A percentile compares a stretch with the other conserved stretches of the same genome.
These are phyloP conservation scores for Xerocomus brunneocitrinus DNA, from an alignment of 768 basidiomycete species.

Conservation along the genomic window DNA sequence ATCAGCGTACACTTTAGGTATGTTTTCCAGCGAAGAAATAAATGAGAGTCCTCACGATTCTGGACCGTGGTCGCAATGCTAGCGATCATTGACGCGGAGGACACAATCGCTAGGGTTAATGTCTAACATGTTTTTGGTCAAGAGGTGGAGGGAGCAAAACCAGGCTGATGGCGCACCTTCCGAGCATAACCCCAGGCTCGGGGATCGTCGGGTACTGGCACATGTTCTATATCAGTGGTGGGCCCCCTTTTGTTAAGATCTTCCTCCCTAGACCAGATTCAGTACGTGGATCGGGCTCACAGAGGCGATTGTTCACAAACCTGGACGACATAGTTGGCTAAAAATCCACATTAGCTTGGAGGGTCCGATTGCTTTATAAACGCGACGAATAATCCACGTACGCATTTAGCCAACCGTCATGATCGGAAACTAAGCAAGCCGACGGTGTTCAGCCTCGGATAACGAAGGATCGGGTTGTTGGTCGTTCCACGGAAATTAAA, in stretches of 20 bases:
- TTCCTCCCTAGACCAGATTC: conserved; percentile 2
- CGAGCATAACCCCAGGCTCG: conserved; percentile 51
- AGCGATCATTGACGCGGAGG: conserved; percentile 27
- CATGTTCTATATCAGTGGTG: conserved; percentile 34
- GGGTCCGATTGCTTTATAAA: not conserved
- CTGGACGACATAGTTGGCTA: conserved; percentile 8
- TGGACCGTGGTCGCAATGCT: conserved; percentile 24
- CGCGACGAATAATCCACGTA: conserved; percentile 2
- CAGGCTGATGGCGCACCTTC: conserved; percentile 40
- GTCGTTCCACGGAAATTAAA: too few species aligned
- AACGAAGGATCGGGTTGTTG: too few species aligned
- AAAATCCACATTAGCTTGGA: not conserved
- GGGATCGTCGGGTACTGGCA: conserved; percentile 52
- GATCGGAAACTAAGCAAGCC: too few species aligned
- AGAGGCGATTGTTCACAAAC: conserved; percentile 2
- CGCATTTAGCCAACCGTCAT: not conserved
- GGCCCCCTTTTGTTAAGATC: not conserved
- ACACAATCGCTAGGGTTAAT: conserved; percentile 23
- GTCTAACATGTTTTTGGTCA: conserved; percentile 13
- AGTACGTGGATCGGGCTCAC: not conserved
- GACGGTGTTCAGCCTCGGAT: too few species aligned
- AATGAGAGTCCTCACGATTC: conserved; percentile 20
- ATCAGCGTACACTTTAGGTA: not conserved
- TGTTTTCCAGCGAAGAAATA: not conserved
- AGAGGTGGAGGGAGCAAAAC: too few species aligned